A percentile compares a stretch with the other conserved stretches of the same genome.
These are phyloP conservation scores for Flaveria floridana DNA, from an alignment of 140 eudicot genomes.

Conservation along the genomic window DNA sequence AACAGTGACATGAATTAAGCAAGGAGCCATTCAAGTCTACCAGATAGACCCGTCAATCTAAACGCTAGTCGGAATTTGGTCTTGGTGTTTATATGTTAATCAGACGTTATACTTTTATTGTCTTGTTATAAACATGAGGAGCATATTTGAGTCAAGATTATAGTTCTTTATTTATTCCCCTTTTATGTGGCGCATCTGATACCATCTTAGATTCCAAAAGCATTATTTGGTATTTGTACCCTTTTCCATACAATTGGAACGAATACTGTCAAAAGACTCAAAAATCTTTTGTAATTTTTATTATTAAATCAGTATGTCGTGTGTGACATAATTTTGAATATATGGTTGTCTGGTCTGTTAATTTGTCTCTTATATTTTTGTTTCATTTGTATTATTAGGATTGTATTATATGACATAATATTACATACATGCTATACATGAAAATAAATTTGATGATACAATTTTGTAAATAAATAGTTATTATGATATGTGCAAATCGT, in stretches of 20 bases:
- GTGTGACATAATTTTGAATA: background rate
- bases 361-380: no score
- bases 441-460: no score
- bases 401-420: background rate
- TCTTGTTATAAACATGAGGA: slow-evolving; percentile 11
- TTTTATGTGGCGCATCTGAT: slow-evolving; percentile 27
- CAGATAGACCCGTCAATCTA: background rate
- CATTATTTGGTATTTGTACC: slow-evolving; percentile 16
- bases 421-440: no score
- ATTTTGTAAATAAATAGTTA: background rate
- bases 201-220: slow-evolving; percentile 30
- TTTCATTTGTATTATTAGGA: no score
- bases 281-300: background rate
- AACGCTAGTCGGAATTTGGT: background rate
- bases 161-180: slow-evolving; percentile 26
- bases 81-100: background rate
- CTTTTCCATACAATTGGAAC: background rate
- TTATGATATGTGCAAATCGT: background rate
- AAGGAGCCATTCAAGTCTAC: background rate
- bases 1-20: background rate
- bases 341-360: no score
- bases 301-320: background rate
- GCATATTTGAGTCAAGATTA: slow-evolving; percentile 10
- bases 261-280: background rate
- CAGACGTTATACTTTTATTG: background rate